Conservation (phyloP, 495 filamentous ascomycete genomes). For the Trichocladium uniseriatum region DNA sequence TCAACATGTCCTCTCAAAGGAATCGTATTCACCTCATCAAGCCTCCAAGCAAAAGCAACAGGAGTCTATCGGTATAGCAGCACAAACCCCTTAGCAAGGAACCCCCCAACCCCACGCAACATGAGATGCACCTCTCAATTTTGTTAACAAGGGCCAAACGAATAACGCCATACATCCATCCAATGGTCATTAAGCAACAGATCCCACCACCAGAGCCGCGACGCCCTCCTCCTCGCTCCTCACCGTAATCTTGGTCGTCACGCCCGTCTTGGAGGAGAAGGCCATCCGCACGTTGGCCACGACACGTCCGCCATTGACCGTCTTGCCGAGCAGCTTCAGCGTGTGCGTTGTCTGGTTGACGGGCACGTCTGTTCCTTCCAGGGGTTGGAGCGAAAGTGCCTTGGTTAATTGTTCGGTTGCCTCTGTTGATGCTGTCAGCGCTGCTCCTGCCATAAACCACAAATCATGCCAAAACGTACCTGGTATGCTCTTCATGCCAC, state of each 20-base stretch:
- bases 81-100: background rate
- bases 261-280: slow-evolving; percentile 79
- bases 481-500: slow-evolving; percentile 81
- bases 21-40: background rate
- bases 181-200: slow-evolving; percentile 56
- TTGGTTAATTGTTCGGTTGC: slow-evolving; percentile 86
- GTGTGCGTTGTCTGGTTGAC: slow-evolving; percentile 84
- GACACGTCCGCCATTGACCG: slow-evolving; percentile 80
- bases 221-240: slow-evolving; percentile 89
- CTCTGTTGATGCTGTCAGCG: slow-evolving; percentile 51
- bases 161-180: slow-evolving; percentile 20
- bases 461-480: slow-evolving; percentile 48
- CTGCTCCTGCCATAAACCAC: background rate
- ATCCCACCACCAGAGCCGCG: slow-evolving; percentile 72
- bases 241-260: slow-evolving; percentile 88
- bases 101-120: slow-evolving; percentile 1
- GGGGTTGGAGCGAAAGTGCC: slow-evolving; percentile 78
- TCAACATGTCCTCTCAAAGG: no score
- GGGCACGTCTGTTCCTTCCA: slow-evolving; percentile 87
- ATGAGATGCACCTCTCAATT: slow-evolving; percentile 8
- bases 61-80: slow-evolving; percentile 7
- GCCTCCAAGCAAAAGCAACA: background rate
- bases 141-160: background rate
- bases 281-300: slow-evolving; percentile 88
- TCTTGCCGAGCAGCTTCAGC: slow-evolving; percentile 93